Base-by-base conservation (phyloP, 257 asterid genomes). In the Rubia yunnanensis region DNA sequence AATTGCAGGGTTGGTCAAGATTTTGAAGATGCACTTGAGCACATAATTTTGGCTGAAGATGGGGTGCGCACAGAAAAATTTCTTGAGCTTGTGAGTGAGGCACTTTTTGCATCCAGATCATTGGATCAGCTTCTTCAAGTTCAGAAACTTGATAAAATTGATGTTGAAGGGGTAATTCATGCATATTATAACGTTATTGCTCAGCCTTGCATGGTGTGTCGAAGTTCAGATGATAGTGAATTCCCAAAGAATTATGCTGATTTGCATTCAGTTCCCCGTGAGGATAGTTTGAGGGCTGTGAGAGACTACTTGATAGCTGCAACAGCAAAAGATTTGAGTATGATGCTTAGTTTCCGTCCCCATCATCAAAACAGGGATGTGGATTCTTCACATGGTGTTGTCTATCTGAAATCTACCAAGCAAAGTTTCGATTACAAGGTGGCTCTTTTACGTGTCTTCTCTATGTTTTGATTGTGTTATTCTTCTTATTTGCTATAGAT, bases 151-250 rank as follows among this genome's bases (percentile, higher is more conserved):
- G 99, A 94, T 78, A 56, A 57, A 41, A 49, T 82, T 57, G 99
- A 94, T 70, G 80, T 90, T 49, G 99, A 94, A 84, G 99, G 96
- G 35, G 95, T 94, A 35, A 88, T 90, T 78, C 99, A 94, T 77
- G 90, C 85, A 59, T 94, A 94, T 76, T 90, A 90, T 72, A 83
- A 90, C 49, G 28, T 90, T 61, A 74, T 82, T 67, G 82, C 90
- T 70, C 76, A 82, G 76, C 89, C 91, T 67, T 94, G 99, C 67
- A 14, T 10, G 66, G 86, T 85, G 64, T 94, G 97, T 73, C 78
- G 48, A 49, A 69, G 56, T 66, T 74, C 69, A 69, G 79, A 76
- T 73, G 78, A 74, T 70, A 74, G 68, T 22, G 76, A 73, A 72
- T 28, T 67, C 58, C 72, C 85, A 8, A 75, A 76, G 59, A 85